Percentiles rank a stretch among this genome's conserved stretches.
Evolutionary conservation across 768 basidiomycete species (phyloP).

Genomic region (Sarcodon aspratus): DNA sequence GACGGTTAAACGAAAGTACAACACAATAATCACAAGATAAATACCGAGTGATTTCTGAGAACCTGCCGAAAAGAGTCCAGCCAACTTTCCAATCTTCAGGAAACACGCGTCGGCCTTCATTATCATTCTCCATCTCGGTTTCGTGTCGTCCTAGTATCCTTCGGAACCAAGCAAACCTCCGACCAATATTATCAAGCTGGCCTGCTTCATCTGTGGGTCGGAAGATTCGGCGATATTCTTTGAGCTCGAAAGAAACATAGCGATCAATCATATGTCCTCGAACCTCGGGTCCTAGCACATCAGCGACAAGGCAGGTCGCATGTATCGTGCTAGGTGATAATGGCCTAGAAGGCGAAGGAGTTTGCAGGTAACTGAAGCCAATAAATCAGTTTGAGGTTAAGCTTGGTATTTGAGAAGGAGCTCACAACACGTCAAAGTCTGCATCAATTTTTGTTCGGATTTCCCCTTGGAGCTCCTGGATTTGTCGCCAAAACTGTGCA

Average conservation of each 20-base stretch:
- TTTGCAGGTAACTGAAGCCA: constrained; percentile 64
- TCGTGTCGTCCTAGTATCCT: constrained; percentile 79
- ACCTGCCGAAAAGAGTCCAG: constrained; percentile 72
- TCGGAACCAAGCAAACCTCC: constrained; percentile 93
- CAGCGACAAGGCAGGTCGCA: constrained; percentile 83
- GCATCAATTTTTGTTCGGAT: constrained; percentile 72
- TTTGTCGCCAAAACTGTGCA: constrained; percentile 63
- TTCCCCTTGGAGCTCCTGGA: constrained; percentile 75
- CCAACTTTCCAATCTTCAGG: constrained; percentile 81
- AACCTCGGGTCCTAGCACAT: constrained; percentile 80
- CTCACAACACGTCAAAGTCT: constrained; percentile 90
- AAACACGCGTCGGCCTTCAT: constrained; percentile 48
- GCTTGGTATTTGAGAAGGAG: not conserved
- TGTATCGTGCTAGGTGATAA: constrained; percentile 54
- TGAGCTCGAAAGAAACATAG: constrained; percentile 81
- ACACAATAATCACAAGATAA: constrained; percentile 1
- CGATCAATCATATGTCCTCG: constrained; percentile 75
- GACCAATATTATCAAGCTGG: constrained; percentile 86
- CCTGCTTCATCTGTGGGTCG: constrained; percentile 90
- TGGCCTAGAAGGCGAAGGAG: constrained; percentile 40
- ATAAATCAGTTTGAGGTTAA: not conserved
- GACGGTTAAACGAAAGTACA: not conserved
- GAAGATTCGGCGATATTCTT: constrained; percentile 95
- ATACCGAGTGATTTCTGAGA: constrained; percentile 85
- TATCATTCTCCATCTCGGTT: constrained; percentile 42